Conservation (phyloP, 2,329 filamentous ascomycete genomes). For the Amesomyces nigricolor region DNA sequence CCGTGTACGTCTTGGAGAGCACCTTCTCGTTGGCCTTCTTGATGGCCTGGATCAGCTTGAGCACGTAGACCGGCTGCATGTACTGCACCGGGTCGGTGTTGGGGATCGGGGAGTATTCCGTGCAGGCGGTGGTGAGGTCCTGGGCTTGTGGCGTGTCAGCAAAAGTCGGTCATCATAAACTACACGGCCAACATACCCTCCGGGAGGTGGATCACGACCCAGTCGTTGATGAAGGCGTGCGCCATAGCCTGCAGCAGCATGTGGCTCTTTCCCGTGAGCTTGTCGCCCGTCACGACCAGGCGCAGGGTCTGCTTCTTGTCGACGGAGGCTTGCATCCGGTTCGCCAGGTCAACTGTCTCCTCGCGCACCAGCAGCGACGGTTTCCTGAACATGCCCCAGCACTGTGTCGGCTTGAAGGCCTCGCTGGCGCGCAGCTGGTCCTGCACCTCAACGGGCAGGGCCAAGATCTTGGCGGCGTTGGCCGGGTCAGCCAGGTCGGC, state of each 20-base stretch:
- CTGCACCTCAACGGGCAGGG: slow-evolving; percentile 62
- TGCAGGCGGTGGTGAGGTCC: slow-evolving; percentile 73
- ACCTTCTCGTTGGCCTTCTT: slow-evolving; percentile 64
- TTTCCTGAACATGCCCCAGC: slow-evolving; percentile 78
- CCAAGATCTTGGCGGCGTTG: slow-evolving; percentile 61
- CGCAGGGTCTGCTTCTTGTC: slow-evolving; percentile 51
- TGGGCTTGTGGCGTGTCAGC: slow-evolving; percentile 50
- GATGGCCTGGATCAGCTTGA: slow-evolving; percentile 68
- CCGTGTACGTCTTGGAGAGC: slow-evolving; percentile 47
- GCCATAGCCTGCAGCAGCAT: slow-evolving; percentile 77
- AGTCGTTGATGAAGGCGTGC: slow-evolving; percentile 74
- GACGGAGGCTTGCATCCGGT: slow-evolving; percentile 53
- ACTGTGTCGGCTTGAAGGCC: slow-evolving; percentile 86
- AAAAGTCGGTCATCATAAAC: slow-evolving; percentile 23
- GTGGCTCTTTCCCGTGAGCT: slow-evolving; percentile 79
- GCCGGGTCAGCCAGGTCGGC: slow-evolving; percentile 49
- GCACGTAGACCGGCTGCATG: slow-evolving; percentile 71
- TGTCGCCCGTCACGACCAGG: slow-evolving; percentile 66
- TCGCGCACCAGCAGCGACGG: slow-evolving; percentile 73
- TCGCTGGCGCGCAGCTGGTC: slow-evolving; percentile 78
- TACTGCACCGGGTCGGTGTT: slow-evolving; percentile 57
- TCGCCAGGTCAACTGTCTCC: slow-evolving; percentile 70
- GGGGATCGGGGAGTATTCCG: slow-evolving; percentile 69
- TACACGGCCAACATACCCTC: slow-evolving; percentile 56
- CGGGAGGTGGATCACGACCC: slow-evolving; percentile 84